Evolutionary conservation across 495 filamentous ascomycete species (phyloP).

Genomic region (Delitschia confertaspora): DNA sequence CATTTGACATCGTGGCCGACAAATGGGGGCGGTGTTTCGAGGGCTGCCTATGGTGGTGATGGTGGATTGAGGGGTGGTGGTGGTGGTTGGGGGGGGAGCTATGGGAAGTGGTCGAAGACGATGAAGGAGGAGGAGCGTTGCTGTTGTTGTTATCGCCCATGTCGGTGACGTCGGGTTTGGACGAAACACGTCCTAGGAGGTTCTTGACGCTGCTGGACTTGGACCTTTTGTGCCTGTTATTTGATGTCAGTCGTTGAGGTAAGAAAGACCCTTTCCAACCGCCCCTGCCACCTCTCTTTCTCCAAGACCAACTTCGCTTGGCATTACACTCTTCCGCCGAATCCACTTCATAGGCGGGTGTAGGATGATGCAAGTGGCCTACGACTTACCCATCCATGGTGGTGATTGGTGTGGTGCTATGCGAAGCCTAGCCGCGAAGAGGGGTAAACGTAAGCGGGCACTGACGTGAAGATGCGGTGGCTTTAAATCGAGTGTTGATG

Average conservation of each 20-base stretch:
- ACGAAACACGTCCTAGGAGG: constrained; percentile 32
- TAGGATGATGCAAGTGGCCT: too few relatives aligned
- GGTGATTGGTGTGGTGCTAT: too few relatives aligned
- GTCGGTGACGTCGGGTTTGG: constrained; percentile 32
- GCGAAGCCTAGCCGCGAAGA: background rate
- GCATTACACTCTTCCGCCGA: too few relatives aligned
- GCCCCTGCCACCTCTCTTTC: too few relatives aligned
- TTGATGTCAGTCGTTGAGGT: constrained; percentile 2
- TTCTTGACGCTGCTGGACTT: constrained; percentile 33
- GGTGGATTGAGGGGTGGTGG: constrained; percentile 1
- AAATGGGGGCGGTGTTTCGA: constrained; percentile 34
- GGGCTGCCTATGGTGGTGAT: constrained; percentile 7
- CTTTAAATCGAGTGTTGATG: too few relatives aligned
- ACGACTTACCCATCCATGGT: constrained; percentile 9
- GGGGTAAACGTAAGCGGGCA: background rate
- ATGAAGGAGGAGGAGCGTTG: background rate
- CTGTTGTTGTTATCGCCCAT: constrained; percentile 5
- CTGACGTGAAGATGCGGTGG: background rate
- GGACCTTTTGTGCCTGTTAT: constrained; percentile 31
- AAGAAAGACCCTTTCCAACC: too few relatives aligned
- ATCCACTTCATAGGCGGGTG: too few relatives aligned
- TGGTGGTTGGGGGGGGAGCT: constrained; percentile 17
- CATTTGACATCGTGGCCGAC: constrained; percentile 34
- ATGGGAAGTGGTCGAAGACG: constrained; percentile 15
- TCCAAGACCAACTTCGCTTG: too few relatives aligned